Base-by-base conservation (phyloP, 148 eudicot species). In the Nyssa sinensis region DNA sequence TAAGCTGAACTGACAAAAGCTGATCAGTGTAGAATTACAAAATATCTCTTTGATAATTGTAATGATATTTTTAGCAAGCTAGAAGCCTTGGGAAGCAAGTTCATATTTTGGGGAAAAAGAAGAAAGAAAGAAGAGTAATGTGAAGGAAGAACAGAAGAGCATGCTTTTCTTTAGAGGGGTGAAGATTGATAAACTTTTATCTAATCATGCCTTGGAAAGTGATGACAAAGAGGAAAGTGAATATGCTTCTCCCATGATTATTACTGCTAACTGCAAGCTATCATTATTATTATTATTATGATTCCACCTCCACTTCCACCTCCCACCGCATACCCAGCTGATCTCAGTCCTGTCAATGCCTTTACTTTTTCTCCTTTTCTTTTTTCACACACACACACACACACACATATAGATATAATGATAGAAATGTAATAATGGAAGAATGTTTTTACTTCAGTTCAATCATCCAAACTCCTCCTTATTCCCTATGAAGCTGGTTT, bases 211-310 rank as follows among this genome's bases (percentile, higher is more conserved):
- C 78, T 73, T 80, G 57, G 79, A 83, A 80, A 83, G 86, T 76
- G 77, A 86, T 83, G 84, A 80, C 86, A 86, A 66, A 75, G 88
- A 83, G 75, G 77, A 78, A 80, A 81, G 79, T 78, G 80, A 70
- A 72, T 77, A 77, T 79, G 77, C 67, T 78, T 78, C 58, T 70
- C 59, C 63, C 62, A 74, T 69, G 74, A 84, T 78, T 74, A 68
- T 77, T 51, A 49, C 67, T 33, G 67, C 64, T 69, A 72, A 31
- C 27, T 72, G 13, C 44, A 51, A 55, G 34, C 25, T 53, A 49
- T 24, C n/a, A 70, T 58, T 33, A 33, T 55, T 27, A 60, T 66
- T 66, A 25, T 37, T 37, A 34, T 33, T 24, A 75, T 75, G 37
- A 75, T 75, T 75, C 73, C 77, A 78, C 81, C 69, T 77, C 74